Evolutionary conservation across 228 moss, liverwort and hornwort genomes (phyloP), one percentile per base, ranked within the genome.

Genomic region (Sphagnum fallax): DNA sequence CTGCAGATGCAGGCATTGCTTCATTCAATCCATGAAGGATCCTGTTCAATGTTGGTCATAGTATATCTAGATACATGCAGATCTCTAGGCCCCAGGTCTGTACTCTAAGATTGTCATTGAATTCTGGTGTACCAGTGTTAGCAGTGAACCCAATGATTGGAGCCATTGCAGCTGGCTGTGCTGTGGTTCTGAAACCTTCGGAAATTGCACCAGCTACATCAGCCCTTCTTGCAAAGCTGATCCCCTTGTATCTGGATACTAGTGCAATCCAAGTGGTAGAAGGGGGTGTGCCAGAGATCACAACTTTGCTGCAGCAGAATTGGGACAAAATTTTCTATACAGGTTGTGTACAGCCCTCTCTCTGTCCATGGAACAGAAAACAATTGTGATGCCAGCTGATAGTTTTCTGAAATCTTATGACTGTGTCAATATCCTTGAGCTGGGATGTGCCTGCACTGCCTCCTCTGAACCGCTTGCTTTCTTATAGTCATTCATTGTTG

Each of bases 321-420:
- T 96, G 96, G 96, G 96, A 96, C 73, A 92, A 91, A 61, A 91
- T 96, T 47, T 86, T 96, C 71, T 96, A 88, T 71, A 96, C 96
- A 77, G 92, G 95, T 55, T 12, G 55, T 55, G 55, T 32, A 32
- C 32, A 32, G 32, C 32, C 32, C 32, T 32, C 32, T 32, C 32
- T 32, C 2, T 32, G 32, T 32, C 32, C 32, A 32, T 32, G 32
- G 32, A 32, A 32, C 32, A 32, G 2, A 32, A 32, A 32, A 32
- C 2, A 32, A 32, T 32, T 2, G 32, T 32, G 32, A 32, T 32
- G 32, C 32, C 61, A 52, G 14, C 47, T 61, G 10, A 18, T 6
- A 4, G 10, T 51, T 32, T 48, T 4, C 4, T 53, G 32, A 6
- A 32, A 32, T 32, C 2, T 32, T 32, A 32, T 32, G 32, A 32